These are phyloP conservation scores for Colletotrichum destructivum DNA, from an alignment of 2,329 filamentous ascomycete genomes.

Conservation along the genomic window DNA sequence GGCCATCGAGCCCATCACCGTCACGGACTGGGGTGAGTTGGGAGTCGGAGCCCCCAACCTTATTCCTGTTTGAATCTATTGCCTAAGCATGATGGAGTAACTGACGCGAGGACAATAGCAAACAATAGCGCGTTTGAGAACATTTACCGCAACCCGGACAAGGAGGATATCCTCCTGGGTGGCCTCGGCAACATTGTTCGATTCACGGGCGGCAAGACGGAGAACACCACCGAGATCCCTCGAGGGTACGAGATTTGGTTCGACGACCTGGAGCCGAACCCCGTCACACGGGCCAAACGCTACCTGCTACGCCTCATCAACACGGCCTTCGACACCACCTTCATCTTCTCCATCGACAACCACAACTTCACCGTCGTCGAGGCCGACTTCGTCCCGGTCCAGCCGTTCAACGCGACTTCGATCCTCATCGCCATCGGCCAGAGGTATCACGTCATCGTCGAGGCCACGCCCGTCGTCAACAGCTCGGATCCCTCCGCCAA, in stretches of 20 bases:
- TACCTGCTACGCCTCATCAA: conserved; percentile 54
- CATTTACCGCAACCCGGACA: background rate
- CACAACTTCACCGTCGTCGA: conserved; percentile 59
- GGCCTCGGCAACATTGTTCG: conserved; percentile 10
- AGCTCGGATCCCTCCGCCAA: conserved; percentile 12
- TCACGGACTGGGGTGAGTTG: conserved; percentile 43
- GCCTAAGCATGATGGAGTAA: accelerated
- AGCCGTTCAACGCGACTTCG: conserved; percentile 63
- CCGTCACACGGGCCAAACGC: conserved; percentile 47
- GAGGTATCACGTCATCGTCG: conserved; percentile 47
- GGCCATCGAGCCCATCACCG: conserved; percentile 37
- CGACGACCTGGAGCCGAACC: background rate
- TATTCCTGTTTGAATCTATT: too few species aligned
- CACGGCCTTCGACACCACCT: conserved; percentile 50
- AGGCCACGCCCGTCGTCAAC: conserved; percentile 41
- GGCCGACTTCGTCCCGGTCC: conserved; percentile 62
- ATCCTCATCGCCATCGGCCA: conserved; percentile 66
- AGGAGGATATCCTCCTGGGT: conserved; percentile 12
- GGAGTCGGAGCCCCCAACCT: too few species aligned
- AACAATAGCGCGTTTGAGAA: conserved; percentile 23
- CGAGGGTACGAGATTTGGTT: conserved; percentile 23
- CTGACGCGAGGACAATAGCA: background rate
- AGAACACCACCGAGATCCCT: conserved; percentile 3
- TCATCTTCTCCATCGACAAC: conserved; percentile 57
- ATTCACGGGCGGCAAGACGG: background rate